Base-by-base conservation (phyloP, 129 eudicot species). In the Escallonia herrerae region DNA sequence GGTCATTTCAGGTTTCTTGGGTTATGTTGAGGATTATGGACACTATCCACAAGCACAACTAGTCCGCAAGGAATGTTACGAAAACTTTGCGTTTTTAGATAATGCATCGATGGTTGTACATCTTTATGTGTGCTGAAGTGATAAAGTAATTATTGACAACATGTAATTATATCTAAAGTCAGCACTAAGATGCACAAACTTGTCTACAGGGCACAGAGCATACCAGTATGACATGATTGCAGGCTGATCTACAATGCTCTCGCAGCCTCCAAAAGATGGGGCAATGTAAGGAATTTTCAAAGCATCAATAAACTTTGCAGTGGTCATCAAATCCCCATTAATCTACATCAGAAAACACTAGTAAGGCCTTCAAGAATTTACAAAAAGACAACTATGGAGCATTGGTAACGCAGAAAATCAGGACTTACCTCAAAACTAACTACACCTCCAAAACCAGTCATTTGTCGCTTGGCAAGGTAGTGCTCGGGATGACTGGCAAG, bases 141-240 rank as follows among this genome's bases (percentile, higher is more conserved):
- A 48, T 13, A 48, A 6, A 7, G 8, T 48, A 4, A 10, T 7
- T 48, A 48, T 48, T 48, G 52, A 48, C 3, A 48, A 48, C 33
- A 22, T 7, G 52, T 10, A 9, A 48, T 48, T 48, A 13, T 48
- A 48, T 2, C 8, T 2, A 13, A 4, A 48, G 52, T 48, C 12
- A 7, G 52, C 12, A 48, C 12, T 7, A 48, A 7, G 43, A 56
- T 56, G 58, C 62, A 58, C 8, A 47, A 49, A 39, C 44, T 64
- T 8, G 12, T 33, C 22, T 37, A 49, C 56, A 63, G 53, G 40
- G 39, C 41, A 11, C 38, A 45, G 66, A 2, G 53, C 15, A 14
- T 65, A 65, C 69, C 69, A 65, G 69, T 65, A 65, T 2, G 69
- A 65, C 69, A 65, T 65, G 39, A 65, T 65, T 39, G 69, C 69